A percentile compares a stretch with the other conserved stretches of the same genome.
phyloP scores from a whole-genome alignment of 345 rosid species.

The Noccaea bulbosa region DNA sequence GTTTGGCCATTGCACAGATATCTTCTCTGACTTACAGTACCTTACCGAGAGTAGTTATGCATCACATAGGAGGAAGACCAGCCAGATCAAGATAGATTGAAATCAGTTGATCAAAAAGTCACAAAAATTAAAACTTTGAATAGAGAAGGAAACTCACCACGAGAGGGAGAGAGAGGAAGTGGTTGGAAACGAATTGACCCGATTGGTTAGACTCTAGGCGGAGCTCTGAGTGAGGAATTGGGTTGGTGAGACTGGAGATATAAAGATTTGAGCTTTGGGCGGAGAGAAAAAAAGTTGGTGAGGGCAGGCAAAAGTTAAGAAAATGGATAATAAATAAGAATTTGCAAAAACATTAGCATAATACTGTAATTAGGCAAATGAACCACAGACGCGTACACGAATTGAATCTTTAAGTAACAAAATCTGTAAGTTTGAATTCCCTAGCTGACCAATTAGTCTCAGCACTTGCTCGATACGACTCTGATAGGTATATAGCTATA shows the following conservation, averaged over 20 bases:
- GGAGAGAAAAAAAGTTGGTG: constrained; percentile 39
- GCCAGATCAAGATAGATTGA: not conserved
- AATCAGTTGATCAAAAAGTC: constrained; percentile 3
- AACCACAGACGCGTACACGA: too few relatives aligned
- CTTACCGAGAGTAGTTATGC: constrained; percentile 10
- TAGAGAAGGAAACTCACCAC: constrained; percentile 30
- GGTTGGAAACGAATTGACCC: constrained; percentile 50
- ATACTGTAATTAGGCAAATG: too few relatives aligned
- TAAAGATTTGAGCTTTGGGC: constrained; percentile 12
- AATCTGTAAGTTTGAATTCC: too few relatives aligned
- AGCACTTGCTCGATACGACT: too few relatives aligned
- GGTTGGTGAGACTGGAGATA: constrained; percentile 37
- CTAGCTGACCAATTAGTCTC: too few relatives aligned
- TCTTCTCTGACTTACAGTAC: constrained; percentile 38
- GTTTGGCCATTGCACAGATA: constrained; percentile 52
- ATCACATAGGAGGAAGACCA: not conserved
- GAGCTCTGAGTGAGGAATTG: constrained; percentile 41
- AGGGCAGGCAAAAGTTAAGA: not conserved
- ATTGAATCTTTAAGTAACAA: too few relatives aligned
- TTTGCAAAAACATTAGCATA: too few relatives aligned
- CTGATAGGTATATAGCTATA: too few relatives aligned
- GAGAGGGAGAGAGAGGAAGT: constrained; percentile 35
- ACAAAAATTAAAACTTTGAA: not conserved
- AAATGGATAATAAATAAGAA: too few relatives aligned
- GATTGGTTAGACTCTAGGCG: constrained; percentile 12